A percentile compares a stretch with the other conserved stretches of the same genome.
Evolutionary conservation across 257 asterid species (phyloP).

Genomic region (Solanum arcanum): DNA sequence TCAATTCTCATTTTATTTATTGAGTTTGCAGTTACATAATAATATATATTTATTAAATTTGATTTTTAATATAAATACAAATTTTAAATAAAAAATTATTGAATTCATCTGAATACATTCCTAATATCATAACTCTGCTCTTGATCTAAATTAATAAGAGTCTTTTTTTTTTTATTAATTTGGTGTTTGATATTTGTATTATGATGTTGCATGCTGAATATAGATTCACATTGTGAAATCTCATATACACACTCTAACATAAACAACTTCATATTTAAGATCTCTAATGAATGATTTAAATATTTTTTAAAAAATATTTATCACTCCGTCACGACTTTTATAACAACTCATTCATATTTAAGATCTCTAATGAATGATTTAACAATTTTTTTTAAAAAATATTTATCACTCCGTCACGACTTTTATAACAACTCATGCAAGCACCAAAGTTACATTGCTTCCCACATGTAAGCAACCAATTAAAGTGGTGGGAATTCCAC

Average conservation of each 20-base stretch:
- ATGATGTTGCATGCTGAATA: not conserved
- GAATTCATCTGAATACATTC: not conserved
- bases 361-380: not conserved
- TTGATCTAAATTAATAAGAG: no score
- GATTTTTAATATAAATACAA: no score
- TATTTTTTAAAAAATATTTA: not conserved
- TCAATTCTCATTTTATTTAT: no score
- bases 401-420: not conserved
- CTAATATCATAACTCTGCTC: not conserved
- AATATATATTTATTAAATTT: no score
- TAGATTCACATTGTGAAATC: not conserved
- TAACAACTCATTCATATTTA: not conserved
- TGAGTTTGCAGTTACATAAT: no score
- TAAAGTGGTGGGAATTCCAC: not conserved
- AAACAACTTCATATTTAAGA: not conserved
- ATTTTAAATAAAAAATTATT: no score
- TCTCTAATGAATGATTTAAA: not conserved
- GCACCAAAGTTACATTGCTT: not conserved
- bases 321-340: accelerated
- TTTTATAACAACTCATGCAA: not conserved
- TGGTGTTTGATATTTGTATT: not conserved
- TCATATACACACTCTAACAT: not conserved
- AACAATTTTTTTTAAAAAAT: accelerated
- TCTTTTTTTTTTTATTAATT: not conserved
- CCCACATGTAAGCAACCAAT: not conserved